Conservation (phyloP, 306 rosid genomes). For the Dryas octopetala region DNA sequence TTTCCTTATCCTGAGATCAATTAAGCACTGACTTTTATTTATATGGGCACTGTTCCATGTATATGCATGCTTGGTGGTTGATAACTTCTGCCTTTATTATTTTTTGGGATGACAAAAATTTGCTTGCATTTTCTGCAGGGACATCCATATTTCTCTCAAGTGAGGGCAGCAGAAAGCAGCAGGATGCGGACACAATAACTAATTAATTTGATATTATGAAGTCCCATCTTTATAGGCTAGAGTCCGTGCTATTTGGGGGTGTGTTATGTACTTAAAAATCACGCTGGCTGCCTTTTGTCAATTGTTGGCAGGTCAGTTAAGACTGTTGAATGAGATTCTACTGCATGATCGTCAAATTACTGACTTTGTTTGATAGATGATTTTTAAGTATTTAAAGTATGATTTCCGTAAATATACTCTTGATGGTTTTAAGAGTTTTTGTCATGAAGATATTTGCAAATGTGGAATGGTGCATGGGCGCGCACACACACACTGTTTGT, state of each 20-base stretch:
- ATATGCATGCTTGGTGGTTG: neutral
- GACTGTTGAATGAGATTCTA: constrained; percentile 34
- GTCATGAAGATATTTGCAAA: neutral
- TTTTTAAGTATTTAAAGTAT: neutral
- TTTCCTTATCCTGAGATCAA: neutral
- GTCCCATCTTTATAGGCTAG: constrained; percentile 26
- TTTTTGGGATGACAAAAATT: constrained; percentile 10
- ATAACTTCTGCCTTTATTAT: neutral
- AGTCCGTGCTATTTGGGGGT: constrained; percentile 40
- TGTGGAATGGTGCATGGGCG: too few relatives aligned
- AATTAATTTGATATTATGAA: neutral
- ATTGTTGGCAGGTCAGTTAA: constrained; percentile 22
- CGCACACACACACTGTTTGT: too few relatives aligned
- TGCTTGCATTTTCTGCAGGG: constrained; percentile 46
- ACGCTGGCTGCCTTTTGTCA: constrained; percentile 27
- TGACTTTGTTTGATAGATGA: constrained; percentile 8
- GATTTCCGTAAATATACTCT: neutral
- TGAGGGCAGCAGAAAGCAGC: constrained; percentile 94
- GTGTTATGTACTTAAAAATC: constrained; percentile 36
- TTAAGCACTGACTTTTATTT: neutral
- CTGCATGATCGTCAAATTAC: neutral
- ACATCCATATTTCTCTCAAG: constrained; percentile 87
- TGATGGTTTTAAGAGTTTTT: neutral
- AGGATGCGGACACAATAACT: constrained; percentile 70
- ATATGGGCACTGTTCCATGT: neutral